Base-by-base conservation (phyloP, 2,329 filamentous ascomycete species). In the Clarireedia paspali region DNA sequence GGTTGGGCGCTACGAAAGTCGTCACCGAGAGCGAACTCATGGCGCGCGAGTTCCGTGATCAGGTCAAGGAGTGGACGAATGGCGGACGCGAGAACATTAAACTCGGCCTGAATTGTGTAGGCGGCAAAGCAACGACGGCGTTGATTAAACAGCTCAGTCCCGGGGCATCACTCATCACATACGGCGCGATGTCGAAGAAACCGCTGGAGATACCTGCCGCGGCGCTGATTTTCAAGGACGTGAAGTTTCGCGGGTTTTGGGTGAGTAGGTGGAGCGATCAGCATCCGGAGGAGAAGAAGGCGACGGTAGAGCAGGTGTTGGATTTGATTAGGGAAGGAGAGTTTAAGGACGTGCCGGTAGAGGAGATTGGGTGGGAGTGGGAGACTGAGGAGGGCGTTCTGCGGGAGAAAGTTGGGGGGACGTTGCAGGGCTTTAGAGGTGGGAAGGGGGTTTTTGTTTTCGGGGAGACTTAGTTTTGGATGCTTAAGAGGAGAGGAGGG, bases 381-480 rank as follows among this genome's bases (percentile, higher is more conserved):
- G 84, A 89, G 20, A 95, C 90, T 0, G 82, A 87, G 64, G 83
- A 85, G 56, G 75, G 82, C 5, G 77, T 78, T 50, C 73, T 99
- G 55, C 81, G 81, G 56, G 77, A 82, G 42, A 89, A 89, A 4
- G 89, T 95, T 2, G 87, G 91, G 70, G 87, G 87, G 9, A 94
- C 91, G 1, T 74, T 97, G 46, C 79, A 86, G 55, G 94, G 92
- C 0, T 97, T 88, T 70, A 82, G 91, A 67, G 81, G 83, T 62
- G 92, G 91, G 10, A 99, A 99, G 76, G 88, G 91, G 0, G 81
- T 99, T 3, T 94, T 97, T 70, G 81, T 92, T 5, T 97, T 94
- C 71, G 80, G 80, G 24, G 75, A 77, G 27, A 30, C 27, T 7
- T 30, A 30, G 27, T 30, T 30, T 12, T 30, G 6, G 7, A 7